Evolutionary conservation across 805 yeast species (phyloP), one percentile per base, ranked within the genome.

Genomic region (Starmera caribaea): DNA sequence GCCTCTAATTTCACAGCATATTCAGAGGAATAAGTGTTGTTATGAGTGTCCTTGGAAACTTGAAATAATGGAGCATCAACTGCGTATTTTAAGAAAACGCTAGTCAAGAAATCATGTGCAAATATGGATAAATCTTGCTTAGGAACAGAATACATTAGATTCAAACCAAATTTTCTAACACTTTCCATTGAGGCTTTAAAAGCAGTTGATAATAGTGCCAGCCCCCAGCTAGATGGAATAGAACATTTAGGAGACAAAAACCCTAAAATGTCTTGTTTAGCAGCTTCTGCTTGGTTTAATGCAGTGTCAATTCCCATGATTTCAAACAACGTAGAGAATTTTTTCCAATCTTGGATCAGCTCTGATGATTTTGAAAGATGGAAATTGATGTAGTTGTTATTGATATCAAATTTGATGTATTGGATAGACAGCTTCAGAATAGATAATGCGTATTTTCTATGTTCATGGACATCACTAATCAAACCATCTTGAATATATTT

Each of bases 241-340:
- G 61, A 47, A 0, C 84, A 73, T 2, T 57, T 45, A 3, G 73
- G 68, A 0, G 67, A 53, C 17, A 85, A 65, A 12, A 84, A 55
- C 1, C 61, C 61, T 2, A 75, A 54, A 34, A 88, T 73, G 49
- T 85, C 95, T 8, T 61, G 61, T 1, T 71, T 59, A 0, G 92
- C 90, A 11, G 86, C 95, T 48, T 79, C 79, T 1, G 89, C 77
- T 58, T 89, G 96, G 49, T 89, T 88, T 49, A 85, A 61, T 0
- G 96, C 83, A 0, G 96, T 77, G 55, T 88, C 96, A 32, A 88
- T 70, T 1, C 87, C 92, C 24, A 85, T 61, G 36, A 88, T 82
- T 52, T 88, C 96, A 50, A 75, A 81, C 12, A 88, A 59, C 0
- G 95, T 84, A 24, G 76, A 66, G 50, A 68, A 88, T 42, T 84